Evolutionary conservation across 352 stramenopile species (phyloP).

Genomic region (Globisporangium carolinianum): DNA sequence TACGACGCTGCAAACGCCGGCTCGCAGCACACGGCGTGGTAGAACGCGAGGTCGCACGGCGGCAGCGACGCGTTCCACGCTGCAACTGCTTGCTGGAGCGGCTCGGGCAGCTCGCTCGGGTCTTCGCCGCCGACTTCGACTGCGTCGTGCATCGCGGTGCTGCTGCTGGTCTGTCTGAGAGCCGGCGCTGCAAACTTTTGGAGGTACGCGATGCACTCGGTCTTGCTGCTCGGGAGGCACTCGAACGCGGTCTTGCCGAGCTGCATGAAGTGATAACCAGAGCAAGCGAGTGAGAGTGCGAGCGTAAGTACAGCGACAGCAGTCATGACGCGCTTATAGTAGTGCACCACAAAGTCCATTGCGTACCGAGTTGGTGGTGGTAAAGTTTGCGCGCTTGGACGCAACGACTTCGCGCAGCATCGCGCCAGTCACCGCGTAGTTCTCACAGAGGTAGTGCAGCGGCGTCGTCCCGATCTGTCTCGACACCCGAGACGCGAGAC

Average conservation of each 20-base stretch:
- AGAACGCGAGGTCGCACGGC: conserved; percentile 71
- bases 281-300: neutral
- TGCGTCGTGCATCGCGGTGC: neutral
- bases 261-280: conserved; percentile 11
- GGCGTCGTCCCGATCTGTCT: conserved; percentile 67
- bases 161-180: neutral
- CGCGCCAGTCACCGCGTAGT: conserved; percentile 41
- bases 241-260: conserved; percentile 61
- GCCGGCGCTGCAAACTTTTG: conserved; percentile 43
- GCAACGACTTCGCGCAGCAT: conserved; percentile 56
- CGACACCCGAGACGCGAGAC: neutral
- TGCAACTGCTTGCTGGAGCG: conserved; percentile 30
- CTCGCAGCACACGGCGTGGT: conserved; percentile 73
- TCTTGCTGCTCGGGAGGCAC: conserved; percentile 45
- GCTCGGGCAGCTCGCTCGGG: conserved; percentile 37
- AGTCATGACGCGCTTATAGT: neutral
- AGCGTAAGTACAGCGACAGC: neutral
- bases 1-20: conserved; percentile 53
- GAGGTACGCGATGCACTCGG: conserved; percentile 50
- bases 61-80: conserved; percentile 71
- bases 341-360: neutral
- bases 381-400: conserved; percentile 55
- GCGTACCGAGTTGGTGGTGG: conserved; percentile 54
- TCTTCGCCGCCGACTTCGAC: conserved; percentile 58
- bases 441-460: conserved; percentile 71